Conservation (phyloP, 306 rosid species). For the Prosopis cineraria region DNA sequence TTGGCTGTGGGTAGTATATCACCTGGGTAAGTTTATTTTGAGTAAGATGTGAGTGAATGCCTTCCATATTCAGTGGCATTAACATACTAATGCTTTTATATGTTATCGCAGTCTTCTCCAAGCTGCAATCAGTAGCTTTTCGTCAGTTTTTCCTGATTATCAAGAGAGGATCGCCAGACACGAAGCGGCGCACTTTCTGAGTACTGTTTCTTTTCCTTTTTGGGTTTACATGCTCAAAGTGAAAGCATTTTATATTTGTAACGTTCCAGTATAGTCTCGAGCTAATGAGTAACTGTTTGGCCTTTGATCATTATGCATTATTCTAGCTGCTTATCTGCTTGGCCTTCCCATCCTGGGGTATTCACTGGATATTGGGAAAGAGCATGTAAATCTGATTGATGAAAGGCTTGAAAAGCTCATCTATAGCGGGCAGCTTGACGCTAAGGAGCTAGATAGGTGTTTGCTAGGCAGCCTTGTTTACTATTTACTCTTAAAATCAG, state of each 20-base stretch:
- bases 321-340: slow-evolving; percentile 77
- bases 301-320: slow-evolving; percentile 8
- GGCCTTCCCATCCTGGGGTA: slow-evolving; percentile 85
- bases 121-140: slow-evolving; percentile 87
- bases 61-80: slow-evolving; percentile 24
- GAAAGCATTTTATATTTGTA: slow-evolving; percentile 10
- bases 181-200: slow-evolving; percentile 95
- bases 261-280: slow-evolving; percentile 9
- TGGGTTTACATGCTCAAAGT: neutral
- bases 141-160: slow-evolving; percentile 88
- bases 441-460: slow-evolving; percentile 82
- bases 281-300: slow-evolving; percentile 20
- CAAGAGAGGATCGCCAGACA: slow-evolving; percentile 90
- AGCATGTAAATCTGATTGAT: slow-evolving; percentile 91
- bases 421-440: slow-evolving; percentile 89
- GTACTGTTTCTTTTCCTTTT: slow-evolving; percentile 36
- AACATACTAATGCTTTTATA: slow-evolving; percentile 26
- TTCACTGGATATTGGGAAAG: slow-evolving; percentile 93
- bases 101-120: slow-evolving; percentile 82
- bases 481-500: slow-evolving; percentile 3
- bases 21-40: slow-evolving; percentile 66
- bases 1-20: slow-evolving; percentile 91
- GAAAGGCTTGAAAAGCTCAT: slow-evolving; percentile 80
- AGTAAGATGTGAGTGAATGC: neutral
- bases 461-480: neutral